phyloP scores from a whole-genome alignment of 2,329 filamentous ascomycete genomes.

The Pochonia chlamydosporia region DNA sequence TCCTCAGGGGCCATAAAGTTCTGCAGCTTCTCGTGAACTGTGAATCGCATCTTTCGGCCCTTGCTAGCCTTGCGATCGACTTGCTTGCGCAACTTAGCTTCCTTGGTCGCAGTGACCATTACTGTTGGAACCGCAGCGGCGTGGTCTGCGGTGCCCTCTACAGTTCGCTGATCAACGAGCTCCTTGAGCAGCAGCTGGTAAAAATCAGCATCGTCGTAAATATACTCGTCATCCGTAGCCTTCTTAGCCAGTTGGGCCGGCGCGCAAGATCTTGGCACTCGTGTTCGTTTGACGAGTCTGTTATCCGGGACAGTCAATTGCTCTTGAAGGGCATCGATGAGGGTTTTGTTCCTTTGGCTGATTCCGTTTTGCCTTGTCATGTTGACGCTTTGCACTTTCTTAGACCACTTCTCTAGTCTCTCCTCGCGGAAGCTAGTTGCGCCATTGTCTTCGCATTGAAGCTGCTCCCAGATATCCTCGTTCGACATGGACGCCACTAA shows the following conservation, averaged over 20 bases:
- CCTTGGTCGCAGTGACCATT: constrained; percentile 63
- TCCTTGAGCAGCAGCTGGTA: constrained; percentile 92
- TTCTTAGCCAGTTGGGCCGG: constrained; percentile 59
- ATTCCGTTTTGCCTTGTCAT: constrained; percentile 20
- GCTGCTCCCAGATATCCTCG: constrained; percentile 65
- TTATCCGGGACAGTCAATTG: constrained; percentile 59
- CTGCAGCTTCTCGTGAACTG: constrained; percentile 92
- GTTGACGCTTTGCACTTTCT: constrained; percentile 54
- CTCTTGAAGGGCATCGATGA: constrained; percentile 62
- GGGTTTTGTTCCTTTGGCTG: constrained; percentile 29
- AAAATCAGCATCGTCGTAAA: constrained; percentile 93
- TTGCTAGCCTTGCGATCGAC: constrained; percentile 95
- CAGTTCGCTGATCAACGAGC: constrained; percentile 81
- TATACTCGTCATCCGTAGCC: constrained; percentile 49
- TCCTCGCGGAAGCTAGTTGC: constrained; percentile 58
- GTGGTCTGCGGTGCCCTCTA: constrained; percentile 52
- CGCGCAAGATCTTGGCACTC: constrained; percentile 69
- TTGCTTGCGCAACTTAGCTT: constrained; percentile 73
- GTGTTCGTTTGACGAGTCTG: constrained; percentile 62
- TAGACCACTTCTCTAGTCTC: constrained; percentile 85
- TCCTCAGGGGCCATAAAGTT: constrained; percentile 97
- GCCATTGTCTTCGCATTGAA: constrained; percentile 59
- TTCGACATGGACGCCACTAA: constrained; percentile 51
- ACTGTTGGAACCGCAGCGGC: constrained; percentile 44
- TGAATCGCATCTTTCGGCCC: constrained; percentile 88